These are phyloP conservation scores for Fusarium xyrophilum DNA, from an alignment of 2,329 filamentous ascomycete species.

Conservation along the genomic window DNA sequence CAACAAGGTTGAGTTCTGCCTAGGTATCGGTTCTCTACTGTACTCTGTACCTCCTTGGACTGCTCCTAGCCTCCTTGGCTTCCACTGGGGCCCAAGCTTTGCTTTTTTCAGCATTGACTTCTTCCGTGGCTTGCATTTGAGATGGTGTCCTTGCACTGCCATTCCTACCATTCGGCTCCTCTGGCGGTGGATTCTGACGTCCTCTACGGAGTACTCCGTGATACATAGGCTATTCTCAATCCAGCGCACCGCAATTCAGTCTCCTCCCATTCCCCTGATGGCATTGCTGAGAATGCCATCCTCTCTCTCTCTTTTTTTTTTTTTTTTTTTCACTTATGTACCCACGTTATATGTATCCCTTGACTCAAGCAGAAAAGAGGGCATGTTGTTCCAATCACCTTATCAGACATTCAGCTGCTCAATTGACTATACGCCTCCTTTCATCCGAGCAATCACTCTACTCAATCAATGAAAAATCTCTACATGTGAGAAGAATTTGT, in stretches of 20 bases:
- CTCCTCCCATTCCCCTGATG: conserved; percentile 11
- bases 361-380: not conserved
- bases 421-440: not conserved
- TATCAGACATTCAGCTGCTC: not conserved
- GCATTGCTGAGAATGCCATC: conserved; percentile 29
- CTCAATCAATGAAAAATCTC: not conserved
- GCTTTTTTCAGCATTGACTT: conserved; percentile 2
- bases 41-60: not conserved
- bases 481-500: not conserved
- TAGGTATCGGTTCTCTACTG: not conserved
- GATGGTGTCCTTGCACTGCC: conserved; percentile 1
- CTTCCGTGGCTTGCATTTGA: conserved; percentile 6
- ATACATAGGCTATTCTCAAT: conserved; percentile 24
- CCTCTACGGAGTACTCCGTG: too few species aligned
- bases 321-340: not conserved
- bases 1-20: conserved; percentile 17
- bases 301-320: not conserved
- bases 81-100: not conserved
- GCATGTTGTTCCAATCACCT: not conserved
- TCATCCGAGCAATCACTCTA: not conserved
- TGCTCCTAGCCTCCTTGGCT: not conserved
- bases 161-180: not conserved
- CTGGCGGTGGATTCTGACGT: conserved; percentile 1
- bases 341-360: not conserved
- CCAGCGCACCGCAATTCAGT: conserved; percentile 14